A percentile compares a stretch with the other conserved stretches of the same genome.
These are phyloP conservation scores for Erodium maritimum DNA, from an alignment of 345 rosid genomes.

Conservation along the genomic window DNA sequence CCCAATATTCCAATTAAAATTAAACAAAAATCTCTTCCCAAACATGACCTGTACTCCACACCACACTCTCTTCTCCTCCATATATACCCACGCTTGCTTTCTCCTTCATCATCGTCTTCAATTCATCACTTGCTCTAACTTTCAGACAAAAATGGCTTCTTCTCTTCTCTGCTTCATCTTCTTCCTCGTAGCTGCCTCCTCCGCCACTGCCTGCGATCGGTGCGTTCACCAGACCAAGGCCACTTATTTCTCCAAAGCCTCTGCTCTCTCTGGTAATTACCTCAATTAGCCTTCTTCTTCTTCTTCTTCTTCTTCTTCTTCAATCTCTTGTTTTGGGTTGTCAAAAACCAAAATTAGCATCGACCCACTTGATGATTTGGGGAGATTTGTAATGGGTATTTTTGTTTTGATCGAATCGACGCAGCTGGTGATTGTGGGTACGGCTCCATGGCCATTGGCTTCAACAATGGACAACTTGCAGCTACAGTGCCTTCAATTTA, in stretches of 20 bases:
- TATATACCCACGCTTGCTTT: too few species aligned
- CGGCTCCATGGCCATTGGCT: constrained; percentile 54
- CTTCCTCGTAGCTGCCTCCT: constrained; percentile 29
- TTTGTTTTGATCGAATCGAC: constrained; percentile 12
- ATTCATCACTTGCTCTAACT: too few species aligned
- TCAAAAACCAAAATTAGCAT: not conserved
- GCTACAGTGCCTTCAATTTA: constrained; percentile 57
- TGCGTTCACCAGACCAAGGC: constrained; percentile 67
- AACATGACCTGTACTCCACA: too few species aligned
- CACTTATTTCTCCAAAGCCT: constrained; percentile 53
- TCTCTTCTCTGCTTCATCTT: constrained; percentile 13
- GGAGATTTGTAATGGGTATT: constrained; percentile 15
- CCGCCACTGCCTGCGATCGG: constrained; percentile 67
- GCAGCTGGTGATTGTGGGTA: constrained; percentile 90
- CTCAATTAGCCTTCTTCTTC: not conserved
- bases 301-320: not conserved
- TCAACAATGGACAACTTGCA: constrained; percentile 66
- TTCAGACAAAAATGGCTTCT: constrained; percentile 26
- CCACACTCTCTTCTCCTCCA: too few species aligned
- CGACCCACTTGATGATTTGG: constrained; percentile 17
- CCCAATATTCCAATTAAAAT: too few species aligned
- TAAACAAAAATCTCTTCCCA: too few species aligned
- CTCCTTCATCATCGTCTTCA: too few species aligned
- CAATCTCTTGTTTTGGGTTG: not conserved
- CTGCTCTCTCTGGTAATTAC: constrained; percentile 51